Evolutionary conservation across 2,329 filamentous ascomycete species (phyloP), one percentile per base, ranked within the genome.

Genomic region (Trichoderma sp.): DNA sequence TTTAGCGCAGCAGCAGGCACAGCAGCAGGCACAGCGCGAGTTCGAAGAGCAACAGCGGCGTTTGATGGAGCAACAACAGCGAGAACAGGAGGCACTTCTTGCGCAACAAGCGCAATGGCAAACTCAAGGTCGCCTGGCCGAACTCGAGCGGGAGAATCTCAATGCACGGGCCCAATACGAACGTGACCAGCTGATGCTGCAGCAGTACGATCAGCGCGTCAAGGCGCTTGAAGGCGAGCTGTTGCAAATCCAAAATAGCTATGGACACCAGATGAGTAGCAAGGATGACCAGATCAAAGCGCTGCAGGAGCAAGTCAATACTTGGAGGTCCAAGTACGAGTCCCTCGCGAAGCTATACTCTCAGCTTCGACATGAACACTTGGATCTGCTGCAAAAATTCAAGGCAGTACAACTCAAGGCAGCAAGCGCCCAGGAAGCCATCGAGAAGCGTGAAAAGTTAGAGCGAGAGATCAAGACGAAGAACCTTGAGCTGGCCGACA

Each of bases 381-480:
- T 99, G 35, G 94, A 98, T 75, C 86, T 99, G 15, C 83, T 99
- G 53, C 92, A 97, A 76, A 98, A 96, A 77, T 98, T 97, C 82
- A 99, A 99, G 85, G 86, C 90, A 7, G 92, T 97, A 42, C 96
- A 98, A 78, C 86, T 98, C 71, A 99, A 98, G 84, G 95, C 95
- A 2, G 93, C 94, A 17, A 98, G 94, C 5, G 95, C 95, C 0
- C 94, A 98, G 77, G 95, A 99, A 81, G 95, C 95, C 1, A 97
- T 98, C 71, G 95, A 98, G 67, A 90, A 88, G 73, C 90, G 94
- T 9, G 95, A 99, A 82, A 97, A 96, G 83, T 86, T 99, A 63
- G 93, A 98, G 82, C 91, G 94, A 37, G 95, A 99, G 81, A 91
- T 99, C 78, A 99, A 99, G 87, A 97, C 94, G 34, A 99, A 99